phyloP scores from a whole-genome alignment of 2,329 filamentous ascomycete genomes.

The Aspergillus thermomutatus region DNA sequence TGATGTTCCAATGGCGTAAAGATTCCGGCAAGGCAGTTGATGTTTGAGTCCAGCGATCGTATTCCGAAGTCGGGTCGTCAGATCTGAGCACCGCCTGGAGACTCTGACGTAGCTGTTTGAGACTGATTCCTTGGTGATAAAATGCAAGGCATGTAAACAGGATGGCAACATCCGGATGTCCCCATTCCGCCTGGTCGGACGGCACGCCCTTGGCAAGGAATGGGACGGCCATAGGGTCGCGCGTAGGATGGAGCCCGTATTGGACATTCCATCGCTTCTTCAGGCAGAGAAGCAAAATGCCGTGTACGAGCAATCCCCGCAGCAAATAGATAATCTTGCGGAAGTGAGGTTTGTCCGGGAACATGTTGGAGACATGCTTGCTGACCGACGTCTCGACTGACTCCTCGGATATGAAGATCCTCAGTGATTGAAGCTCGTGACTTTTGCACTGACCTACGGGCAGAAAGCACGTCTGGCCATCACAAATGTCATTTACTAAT shows the following conservation, averaged over 20 bases:
- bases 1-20: constrained; percentile 51
- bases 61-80: constrained; percentile 57
- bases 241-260: constrained; percentile 55
- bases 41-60: constrained; percentile 49
- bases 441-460: constrained; percentile 16
- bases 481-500: constrained; percentile 43
- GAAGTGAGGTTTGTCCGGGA: constrained; percentile 28
- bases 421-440: constrained; percentile 23
- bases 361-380: constrained; percentile 22
- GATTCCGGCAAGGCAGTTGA: constrained; percentile 43
- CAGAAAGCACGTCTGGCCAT: constrained; percentile 26
- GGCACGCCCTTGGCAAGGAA: constrained; percentile 65
- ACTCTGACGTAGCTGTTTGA: constrained; percentile 48
- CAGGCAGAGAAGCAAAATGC: constrained; percentile 58
- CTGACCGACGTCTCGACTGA: constrained; percentile 15
- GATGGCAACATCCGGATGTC: constrained; percentile 66
- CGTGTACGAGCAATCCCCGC: constrained; percentile 60
- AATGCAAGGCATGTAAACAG: constrained; percentile 63
- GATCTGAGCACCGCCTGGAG: constrained; percentile 53
- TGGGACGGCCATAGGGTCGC: constrained; percentile 57
- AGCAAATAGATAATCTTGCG: constrained; percentile 51
- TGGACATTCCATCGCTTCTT: constrained; percentile 66
- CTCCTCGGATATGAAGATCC: constrained; percentile 30
- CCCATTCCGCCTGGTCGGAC: constrained; percentile 61
- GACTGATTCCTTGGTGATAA: constrained; percentile 59